Conservation (phyloP, 2,329 filamentous ascomycete species). For the Aspergillus flavus region DNA sequence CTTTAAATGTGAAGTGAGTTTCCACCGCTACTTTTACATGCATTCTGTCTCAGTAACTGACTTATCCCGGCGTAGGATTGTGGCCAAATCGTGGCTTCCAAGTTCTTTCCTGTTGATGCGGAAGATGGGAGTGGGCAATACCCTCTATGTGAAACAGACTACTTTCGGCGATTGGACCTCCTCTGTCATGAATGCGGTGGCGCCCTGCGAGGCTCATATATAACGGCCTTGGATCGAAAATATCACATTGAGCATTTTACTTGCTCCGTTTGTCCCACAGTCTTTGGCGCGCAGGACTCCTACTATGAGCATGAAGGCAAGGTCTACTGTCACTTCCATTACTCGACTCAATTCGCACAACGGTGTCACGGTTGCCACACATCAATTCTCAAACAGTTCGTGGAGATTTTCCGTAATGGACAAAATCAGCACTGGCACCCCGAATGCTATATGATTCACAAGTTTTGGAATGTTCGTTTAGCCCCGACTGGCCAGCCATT, state of each 20-base stretch:
- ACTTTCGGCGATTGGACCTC: constrained; percentile 88
- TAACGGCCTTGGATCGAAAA: constrained; percentile 94
- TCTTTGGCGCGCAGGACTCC: constrained; percentile 97
- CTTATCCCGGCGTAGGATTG: constrained; percentile 69
- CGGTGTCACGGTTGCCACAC: constrained; percentile 96
- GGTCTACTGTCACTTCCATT: constrained; percentile 98
- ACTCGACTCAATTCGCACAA: constrained; percentile 95
- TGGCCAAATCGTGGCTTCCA: constrained; percentile 93
- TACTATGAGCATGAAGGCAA: constrained; percentile 98
- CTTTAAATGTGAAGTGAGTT: constrained; percentile 89
- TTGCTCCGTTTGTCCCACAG: constrained; percentile 91
- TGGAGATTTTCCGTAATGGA: constrained; percentile 96
- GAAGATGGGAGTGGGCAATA: constrained; percentile 82
- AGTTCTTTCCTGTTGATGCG: constrained; percentile 96
- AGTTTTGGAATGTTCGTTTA: constrained; percentile 98
- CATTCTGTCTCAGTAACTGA: constrained; percentile 16
- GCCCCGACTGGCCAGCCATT: constrained; percentile 61
- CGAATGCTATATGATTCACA: constrained; percentile 99
- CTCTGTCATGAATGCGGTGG: constrained; percentile 91
- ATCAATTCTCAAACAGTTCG: constrained; percentile 97
- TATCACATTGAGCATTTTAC: constrained; percentile 99
- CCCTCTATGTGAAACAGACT: constrained; percentile 95
- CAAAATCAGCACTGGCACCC: constrained; percentile 99
- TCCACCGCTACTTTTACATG: not conserved
- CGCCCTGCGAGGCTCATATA: constrained; percentile 93